phyloP scores from a whole-genome alignment of 1,284 basidiomycete genomes.

The Lignosus rhinocerotis region DNA sequence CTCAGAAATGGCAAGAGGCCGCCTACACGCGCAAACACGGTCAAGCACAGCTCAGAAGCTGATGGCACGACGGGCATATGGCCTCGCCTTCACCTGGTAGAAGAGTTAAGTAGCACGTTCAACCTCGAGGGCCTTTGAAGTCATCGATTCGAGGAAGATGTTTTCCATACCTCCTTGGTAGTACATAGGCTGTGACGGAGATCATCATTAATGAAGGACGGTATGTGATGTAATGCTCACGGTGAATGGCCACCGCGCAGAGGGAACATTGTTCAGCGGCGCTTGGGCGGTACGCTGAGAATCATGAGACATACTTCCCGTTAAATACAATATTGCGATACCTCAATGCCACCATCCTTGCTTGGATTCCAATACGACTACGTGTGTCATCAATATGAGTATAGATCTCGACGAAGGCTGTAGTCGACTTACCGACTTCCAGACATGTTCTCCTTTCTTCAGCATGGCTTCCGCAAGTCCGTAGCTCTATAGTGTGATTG shows the following conservation, averaged over 20 bases:
- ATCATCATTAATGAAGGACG: neutral
- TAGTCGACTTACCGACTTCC: conserved; percentile 51
- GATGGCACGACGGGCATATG: neutral
- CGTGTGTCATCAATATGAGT: neutral
- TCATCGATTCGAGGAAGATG: conserved; percentile 66
- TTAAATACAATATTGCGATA: conserved; percentile 25
- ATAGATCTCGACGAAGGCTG: neutral
- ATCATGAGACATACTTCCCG: neutral
- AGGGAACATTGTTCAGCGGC: neutral
- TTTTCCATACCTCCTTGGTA: conserved; percentile 75
- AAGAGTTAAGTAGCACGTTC: neutral
- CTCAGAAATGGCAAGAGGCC: neutral
- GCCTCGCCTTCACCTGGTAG: neutral
- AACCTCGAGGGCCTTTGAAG: conserved; percentile 4
- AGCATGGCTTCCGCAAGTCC: conserved; percentile 66
- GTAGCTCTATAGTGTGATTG: conserved; percentile 55
- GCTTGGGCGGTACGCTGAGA: conserved; percentile 31
- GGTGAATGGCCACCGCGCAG: conserved; percentile 61
- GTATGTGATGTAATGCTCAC: conserved; percentile 30
- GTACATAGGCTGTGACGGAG: conserved; percentile 54
- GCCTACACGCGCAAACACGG: neutral
- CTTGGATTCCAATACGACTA: conserved; percentile 76
- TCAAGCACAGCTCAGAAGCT: neutral
- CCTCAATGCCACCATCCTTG: conserved; percentile 59
- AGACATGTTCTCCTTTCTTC: conserved; percentile 65